Percentiles rank a stretch among this genome's conserved stretches.
Evolutionary conservation across 805 yeast genomes (phyloP).

Genomic region (Candida sithepensis): DNA sequence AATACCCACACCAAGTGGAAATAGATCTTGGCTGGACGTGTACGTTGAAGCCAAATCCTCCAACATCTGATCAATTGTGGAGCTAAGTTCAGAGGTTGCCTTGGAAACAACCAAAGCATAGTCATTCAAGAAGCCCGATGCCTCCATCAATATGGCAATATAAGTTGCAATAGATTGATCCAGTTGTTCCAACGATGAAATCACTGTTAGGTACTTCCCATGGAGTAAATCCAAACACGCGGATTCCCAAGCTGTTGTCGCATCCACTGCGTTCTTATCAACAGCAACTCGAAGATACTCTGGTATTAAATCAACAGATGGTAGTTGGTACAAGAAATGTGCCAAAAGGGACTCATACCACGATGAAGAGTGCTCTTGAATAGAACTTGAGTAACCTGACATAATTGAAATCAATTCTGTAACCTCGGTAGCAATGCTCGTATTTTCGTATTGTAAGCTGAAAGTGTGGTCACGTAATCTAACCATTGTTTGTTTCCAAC

Average conservation of each 20-base stretch:
- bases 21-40: constrained; percentile 46
- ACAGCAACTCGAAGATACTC: constrained; percentile 40
- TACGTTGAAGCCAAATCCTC: constrained; percentile 54
- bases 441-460: constrained; percentile 23
- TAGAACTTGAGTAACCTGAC: constrained; percentile 46
- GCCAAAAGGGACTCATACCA: constrained; percentile 66
- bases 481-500: constrained; percentile 50
- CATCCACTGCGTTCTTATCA: constrained; percentile 33
- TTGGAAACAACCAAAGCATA: constrained; percentile 23
- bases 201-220: constrained; percentile 52
- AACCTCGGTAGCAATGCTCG: constrained; percentile 34
- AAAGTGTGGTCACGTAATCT: constrained; percentile 43
- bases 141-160: constrained; percentile 57
- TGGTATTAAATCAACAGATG: constrained; percentile 38
- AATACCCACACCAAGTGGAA: constrained; percentile 70
- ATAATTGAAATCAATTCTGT: constrained; percentile 40
- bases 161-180: constrained; percentile 65
- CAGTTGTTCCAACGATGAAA: constrained; percentile 55
- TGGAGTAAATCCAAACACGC: constrained; percentile 54
- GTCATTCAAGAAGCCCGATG: constrained; percentile 52
- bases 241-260: constrained; percentile 46
- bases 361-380: constrained; percentile 45
- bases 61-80: constrained; percentile 36
- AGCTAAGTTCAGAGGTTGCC: constrained; percentile 11
- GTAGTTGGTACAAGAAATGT: constrained; percentile 51